Percentiles rank a stretch among this genome's conserved stretches.
These are phyloP conservation scores for Schrenkiella parvula DNA, from an alignment of 345 rosid species.

Conservation along the genomic window DNA sequence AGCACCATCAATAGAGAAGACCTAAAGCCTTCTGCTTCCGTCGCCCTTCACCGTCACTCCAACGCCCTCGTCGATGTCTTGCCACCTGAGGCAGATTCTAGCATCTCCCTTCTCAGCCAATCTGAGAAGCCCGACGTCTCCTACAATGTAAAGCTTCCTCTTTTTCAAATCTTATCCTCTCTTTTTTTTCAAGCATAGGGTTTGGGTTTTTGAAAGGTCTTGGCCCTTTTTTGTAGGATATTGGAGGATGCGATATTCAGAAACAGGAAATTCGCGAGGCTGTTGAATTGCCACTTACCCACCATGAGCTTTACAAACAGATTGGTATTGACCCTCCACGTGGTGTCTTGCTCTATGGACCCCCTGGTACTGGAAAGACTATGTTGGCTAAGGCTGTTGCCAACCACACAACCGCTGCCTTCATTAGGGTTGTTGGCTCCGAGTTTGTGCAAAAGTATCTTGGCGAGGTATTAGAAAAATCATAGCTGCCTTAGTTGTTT, in stretches of 20 bases:
- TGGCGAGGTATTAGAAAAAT: conserved; percentile 69
- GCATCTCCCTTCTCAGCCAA: conserved; percentile 93
- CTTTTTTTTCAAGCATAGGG: neutral
- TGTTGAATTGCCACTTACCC: conserved; percentile 93
- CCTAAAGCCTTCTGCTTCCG: conserved; percentile 95
- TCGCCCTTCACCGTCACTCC: conserved; percentile 94
- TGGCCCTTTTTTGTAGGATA: conserved; percentile 53
- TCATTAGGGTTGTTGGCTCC: conserved; percentile 97
- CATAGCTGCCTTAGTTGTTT: neutral
- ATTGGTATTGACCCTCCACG: conserved; percentile 99
- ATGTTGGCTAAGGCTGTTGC: conserved; percentile 99
- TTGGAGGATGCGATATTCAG: conserved; percentile 98
- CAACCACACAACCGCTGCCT: conserved; percentile 93
- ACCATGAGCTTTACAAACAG: conserved; percentile 90
- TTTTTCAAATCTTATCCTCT: neutral
- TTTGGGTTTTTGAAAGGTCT: conserved; percentile 12
- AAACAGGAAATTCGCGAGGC: conserved; percentile 99
- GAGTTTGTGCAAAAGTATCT: conserved; percentile 97
- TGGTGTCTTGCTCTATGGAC: conserved; percentile 94
- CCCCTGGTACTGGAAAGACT: conserved; percentile 98
- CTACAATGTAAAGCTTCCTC: conserved; percentile 53
- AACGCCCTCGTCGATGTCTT: conserved; percentile 95
- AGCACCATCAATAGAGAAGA: conserved; percentile 93
- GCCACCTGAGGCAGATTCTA: conserved; percentile 98
- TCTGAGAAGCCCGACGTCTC: conserved; percentile 98